Conservation (phyloP, 2,329 filamentous ascomycete genomes). For the Fragosphaeria purpurea region DNA sequence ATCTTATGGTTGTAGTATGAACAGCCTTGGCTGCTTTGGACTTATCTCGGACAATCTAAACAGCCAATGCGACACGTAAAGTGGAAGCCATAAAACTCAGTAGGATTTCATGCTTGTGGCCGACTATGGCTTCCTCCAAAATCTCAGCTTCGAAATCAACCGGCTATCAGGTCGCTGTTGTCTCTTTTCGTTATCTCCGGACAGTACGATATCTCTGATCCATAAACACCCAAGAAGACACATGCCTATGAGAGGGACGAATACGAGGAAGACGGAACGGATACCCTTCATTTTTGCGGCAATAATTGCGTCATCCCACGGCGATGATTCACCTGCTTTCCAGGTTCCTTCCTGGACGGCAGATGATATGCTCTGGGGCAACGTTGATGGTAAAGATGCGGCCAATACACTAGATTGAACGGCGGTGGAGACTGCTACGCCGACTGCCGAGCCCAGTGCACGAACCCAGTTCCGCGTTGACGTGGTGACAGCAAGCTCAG, state of each 20-base stretch:
- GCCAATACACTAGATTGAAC: background rate
- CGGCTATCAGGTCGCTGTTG: background rate
- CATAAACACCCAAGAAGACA: slow-evolving; percentile 42
- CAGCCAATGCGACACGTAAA: too few species aligned
- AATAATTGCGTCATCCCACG: slow-evolving; percentile 10
- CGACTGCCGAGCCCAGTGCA: background rate
- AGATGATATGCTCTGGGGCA: background rate
- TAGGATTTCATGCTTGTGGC: too few species aligned
- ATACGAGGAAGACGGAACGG: slow-evolving; percentile 44
- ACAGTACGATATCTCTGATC: slow-evolving; percentile 38
- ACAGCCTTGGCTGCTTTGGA: too few species aligned
- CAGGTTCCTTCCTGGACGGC: background rate
- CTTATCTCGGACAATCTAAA: too few species aligned
- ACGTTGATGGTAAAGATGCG: background rate
- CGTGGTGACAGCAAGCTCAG: background rate
- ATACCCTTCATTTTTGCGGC: slow-evolving; percentile 28
- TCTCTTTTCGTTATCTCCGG: background rate
- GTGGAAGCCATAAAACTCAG: too few species aligned
- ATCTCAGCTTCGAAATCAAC: background rate
- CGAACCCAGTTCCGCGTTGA: background rate
- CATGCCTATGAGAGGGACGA: slow-evolving; percentile 40
- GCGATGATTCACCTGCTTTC: background rate
- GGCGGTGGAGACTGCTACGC: background rate
- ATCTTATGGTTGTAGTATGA: too few species aligned
- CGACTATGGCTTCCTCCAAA: too few species aligned